These are phyloP conservation scores for Botrytis aclada DNA, from an alignment of 2,329 filamentous ascomycete species.

Conservation along the genomic window DNA sequence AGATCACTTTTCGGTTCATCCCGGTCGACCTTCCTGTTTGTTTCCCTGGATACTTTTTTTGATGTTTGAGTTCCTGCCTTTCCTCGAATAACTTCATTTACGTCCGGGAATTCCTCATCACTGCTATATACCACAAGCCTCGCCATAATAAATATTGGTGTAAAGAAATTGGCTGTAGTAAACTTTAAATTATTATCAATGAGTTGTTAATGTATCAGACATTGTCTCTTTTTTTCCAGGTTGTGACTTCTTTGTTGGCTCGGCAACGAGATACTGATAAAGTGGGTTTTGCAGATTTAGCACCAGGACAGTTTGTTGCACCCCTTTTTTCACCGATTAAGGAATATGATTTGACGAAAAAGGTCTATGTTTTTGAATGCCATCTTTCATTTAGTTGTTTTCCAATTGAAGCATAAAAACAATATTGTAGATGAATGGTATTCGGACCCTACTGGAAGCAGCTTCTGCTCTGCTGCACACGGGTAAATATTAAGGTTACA, in stretches of 20 bases:
- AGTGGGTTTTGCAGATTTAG: neutral
- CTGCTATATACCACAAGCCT: slow-evolving; percentile 26
- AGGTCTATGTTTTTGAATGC: neutral
- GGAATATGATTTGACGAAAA: neutral
- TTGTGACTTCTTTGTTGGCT: slow-evolving; percentile 12
- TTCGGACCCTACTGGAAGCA: neutral
- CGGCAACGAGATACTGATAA: slow-evolving; percentile 12
- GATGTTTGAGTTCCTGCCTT: slow-evolving; percentile 1
- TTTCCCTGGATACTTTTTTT: neutral
- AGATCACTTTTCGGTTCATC: neutral
- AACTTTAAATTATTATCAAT: neutral
- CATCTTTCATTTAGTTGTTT: neutral
- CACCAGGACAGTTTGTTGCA: neutral
- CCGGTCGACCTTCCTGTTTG: neutral
- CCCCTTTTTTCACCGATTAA: neutral
- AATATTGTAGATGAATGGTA: neutral
- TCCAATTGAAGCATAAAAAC: neutral
- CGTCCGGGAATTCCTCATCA: slow-evolving; percentile 30
- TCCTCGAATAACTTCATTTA: slow-evolving; percentile 21
- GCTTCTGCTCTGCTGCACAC: neutral
- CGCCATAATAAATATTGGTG: slow-evolving; percentile 22
- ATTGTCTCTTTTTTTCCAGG: slow-evolving; percentile 3
- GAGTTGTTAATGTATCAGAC: neutral
- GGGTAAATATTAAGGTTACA: neutral
- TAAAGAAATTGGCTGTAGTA: neutral